Conservation (phyloP, 345 rosid species). For the Eucalyptus albens region DNA sequence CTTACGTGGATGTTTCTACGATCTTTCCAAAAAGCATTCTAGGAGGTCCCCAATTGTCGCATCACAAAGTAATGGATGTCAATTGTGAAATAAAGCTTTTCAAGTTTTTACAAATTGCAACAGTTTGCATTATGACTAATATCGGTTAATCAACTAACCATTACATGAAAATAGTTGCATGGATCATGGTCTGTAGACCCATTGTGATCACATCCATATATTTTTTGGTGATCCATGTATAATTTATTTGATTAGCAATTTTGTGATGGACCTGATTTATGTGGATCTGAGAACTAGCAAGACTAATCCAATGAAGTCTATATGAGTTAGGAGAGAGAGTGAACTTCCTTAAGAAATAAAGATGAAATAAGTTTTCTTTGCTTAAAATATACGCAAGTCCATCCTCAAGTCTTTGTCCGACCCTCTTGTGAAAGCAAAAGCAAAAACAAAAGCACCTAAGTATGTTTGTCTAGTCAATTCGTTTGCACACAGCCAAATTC, state of each 20-base stretch:
- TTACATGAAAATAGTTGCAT: neutral
- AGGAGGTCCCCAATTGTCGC: neutral
- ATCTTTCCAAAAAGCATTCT: neutral
- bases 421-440: neutral
- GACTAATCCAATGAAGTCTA: neutral
- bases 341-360: neutral
- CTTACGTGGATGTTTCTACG: neutral
- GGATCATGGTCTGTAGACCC: neutral
- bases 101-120: neutral
- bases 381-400: neutral
- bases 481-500: too few species aligned
- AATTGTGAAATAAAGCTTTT: neutral
- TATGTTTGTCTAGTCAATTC: neutral
- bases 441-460: neutral
- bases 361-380: neutral
- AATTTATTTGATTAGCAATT: neutral
- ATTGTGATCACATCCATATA: neutral
- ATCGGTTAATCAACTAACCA: neutral
- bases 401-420: neutral
- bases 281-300: neutral
- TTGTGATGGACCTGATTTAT: neutral
- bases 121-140: neutral
- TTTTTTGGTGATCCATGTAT: neutral
- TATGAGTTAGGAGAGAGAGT: neutral
- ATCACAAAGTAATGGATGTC: neutral